Conservation (phyloP, 1,139 yeast genomes). For the Wickerhamomyces sp. region DNA sequence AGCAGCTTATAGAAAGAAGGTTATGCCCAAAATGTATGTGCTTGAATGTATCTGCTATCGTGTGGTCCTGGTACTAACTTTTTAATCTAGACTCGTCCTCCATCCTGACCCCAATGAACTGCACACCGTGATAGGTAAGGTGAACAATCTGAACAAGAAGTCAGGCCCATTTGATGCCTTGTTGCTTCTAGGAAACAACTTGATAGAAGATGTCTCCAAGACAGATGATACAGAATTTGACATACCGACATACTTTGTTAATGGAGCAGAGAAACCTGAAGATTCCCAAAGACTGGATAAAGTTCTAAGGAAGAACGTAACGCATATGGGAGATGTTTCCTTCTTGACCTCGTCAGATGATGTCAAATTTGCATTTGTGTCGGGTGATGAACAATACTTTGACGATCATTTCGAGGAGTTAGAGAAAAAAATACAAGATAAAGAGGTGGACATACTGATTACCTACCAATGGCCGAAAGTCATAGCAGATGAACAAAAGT, state of each 20-base stretch:
- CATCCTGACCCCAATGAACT: constrained; percentile 15
- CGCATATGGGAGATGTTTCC: constrained; percentile 31
- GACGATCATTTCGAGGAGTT: constrained; percentile 19
- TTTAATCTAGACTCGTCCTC: constrained; percentile 13
- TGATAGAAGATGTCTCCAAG: constrained; percentile 17
- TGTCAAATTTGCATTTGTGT: constrained; percentile 40
- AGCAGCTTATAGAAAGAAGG: too few relatives aligned
- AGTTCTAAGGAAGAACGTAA: constrained; percentile 15
- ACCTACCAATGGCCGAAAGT: constrained; percentile 60
- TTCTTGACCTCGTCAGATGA: constrained; percentile 39
- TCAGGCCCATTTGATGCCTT: constrained; percentile 64
- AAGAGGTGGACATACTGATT: constrained; percentile 47
- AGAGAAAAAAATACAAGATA: constrained; percentile 14
- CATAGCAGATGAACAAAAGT: constrained; percentile 36
- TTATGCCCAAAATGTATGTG: too few relatives aligned
- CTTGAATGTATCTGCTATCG: too few relatives aligned
- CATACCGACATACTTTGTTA: constrained; percentile 31
- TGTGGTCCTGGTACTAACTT: too few relatives aligned
- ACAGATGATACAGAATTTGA: constrained; percentile 22
- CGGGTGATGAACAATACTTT: constrained; percentile 27
- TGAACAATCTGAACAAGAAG: constrained; percentile 44
- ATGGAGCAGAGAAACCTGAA: constrained; percentile 5
- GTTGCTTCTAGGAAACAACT: constrained; percentile 45
- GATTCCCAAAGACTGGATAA: neutral
- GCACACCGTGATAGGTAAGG: constrained; percentile 28